Percentiles rank a stretch among this genome's conserved stretches.
Evolutionary conservation across 2,329 filamentous ascomycete genomes (phyloP).

Genomic region (Orbilia javanica): DNA sequence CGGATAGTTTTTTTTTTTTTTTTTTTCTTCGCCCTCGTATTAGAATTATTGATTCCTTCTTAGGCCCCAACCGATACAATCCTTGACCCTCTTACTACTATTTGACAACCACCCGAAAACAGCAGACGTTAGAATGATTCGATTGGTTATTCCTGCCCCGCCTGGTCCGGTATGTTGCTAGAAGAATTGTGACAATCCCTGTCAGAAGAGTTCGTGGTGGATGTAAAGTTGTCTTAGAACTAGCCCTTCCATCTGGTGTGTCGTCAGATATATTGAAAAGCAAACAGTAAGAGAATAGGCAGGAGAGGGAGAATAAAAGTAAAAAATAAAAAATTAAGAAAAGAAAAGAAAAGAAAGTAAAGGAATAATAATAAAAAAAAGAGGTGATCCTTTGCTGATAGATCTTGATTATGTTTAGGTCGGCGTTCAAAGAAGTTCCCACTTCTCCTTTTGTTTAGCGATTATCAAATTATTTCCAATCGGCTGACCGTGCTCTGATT

Average conservation of each 20-base stretch:
- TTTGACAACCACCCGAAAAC: slow-evolving; percentile 54
- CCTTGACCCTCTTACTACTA: slow-evolving; percentile 44
- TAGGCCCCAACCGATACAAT: slow-evolving; percentile 52
- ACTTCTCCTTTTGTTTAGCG: slow-evolving; percentile 1
- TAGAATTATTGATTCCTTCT: slow-evolving; percentile 39
- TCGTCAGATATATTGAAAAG: slow-evolving; percentile 21
- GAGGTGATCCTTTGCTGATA: slow-evolving; percentile 6
- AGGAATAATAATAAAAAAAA: slow-evolving; percentile 26
- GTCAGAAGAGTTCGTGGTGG: slow-evolving; percentile 46
- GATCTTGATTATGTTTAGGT: slow-evolving; percentile 22
- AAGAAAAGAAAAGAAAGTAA: too few species aligned
- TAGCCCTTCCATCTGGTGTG: slow-evolving; percentile 28
- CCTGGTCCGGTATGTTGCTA: slow-evolving; percentile 44
- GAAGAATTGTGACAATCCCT: slow-evolving; percentile 57
- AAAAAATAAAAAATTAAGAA: background rate
- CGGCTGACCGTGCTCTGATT: background rate
- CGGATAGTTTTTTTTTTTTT: slow-evolving; percentile 6
- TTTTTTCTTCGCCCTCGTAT: slow-evolving; percentile 56
- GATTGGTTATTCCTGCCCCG: slow-evolving; percentile 48
- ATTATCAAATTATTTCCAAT: slow-evolving; percentile 25
- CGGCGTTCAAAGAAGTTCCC: slow-evolving; percentile 26
- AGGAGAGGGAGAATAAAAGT: background rate
- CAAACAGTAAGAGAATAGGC: background rate
- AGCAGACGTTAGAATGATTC: slow-evolving; percentile 18
- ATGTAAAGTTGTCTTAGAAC: slow-evolving; percentile 56